These are phyloP conservation scores for Ganoderma lucidum DNA, from an alignment of 1,284 basidiomycete genomes.

Conservation along the genomic window DNA sequence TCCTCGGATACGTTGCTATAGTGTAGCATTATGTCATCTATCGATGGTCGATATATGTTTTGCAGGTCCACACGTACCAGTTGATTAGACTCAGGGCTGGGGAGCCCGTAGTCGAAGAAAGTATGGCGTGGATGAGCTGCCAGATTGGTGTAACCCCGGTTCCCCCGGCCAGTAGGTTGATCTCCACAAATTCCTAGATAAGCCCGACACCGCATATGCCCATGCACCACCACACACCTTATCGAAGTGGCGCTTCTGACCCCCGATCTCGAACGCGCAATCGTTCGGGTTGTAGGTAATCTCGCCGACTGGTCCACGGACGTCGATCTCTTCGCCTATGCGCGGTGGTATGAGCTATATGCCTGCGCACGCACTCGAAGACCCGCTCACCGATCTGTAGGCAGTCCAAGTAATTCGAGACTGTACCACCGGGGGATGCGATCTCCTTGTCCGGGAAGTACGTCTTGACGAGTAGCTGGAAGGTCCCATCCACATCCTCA, in stretches of 20 bases:
- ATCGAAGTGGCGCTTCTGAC: constrained; percentile 28
- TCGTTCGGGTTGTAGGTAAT: constrained; percentile 32
- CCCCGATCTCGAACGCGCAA: constrained; percentile 33
- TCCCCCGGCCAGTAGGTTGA: constrained; percentile 38
- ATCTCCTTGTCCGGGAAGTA: constrained; percentile 31
- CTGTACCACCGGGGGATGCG: constrained; percentile 35
- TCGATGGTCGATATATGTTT: too few relatives aligned
- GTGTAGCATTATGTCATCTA: constrained; percentile 23
- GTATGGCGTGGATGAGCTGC: constrained; percentile 38
- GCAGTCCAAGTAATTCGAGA: constrained; percentile 38
- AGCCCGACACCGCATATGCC: neutral
- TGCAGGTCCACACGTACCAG: constrained; percentile 20
- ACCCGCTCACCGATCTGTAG: constrained; percentile 32
- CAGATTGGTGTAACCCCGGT: constrained; percentile 38
- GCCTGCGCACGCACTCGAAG: neutral
- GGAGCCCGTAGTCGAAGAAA: constrained; percentile 29
- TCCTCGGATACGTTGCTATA: constrained; percentile 36
- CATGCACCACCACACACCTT: constrained; percentile 20
- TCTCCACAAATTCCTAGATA: constrained; percentile 16
- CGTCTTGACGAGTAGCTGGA: constrained; percentile 39
- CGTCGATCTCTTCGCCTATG: constrained; percentile 36
- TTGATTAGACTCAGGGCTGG: constrained; percentile 35
- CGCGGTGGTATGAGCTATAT: neutral
- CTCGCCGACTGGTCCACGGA: constrained; percentile 35
- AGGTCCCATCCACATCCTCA: constrained; percentile 39